These are phyloP conservation scores for Thinopyrum elongatum DNA, from an alignment of 176 grass and related monocot genomes.

Conservation along the genomic window DNA sequence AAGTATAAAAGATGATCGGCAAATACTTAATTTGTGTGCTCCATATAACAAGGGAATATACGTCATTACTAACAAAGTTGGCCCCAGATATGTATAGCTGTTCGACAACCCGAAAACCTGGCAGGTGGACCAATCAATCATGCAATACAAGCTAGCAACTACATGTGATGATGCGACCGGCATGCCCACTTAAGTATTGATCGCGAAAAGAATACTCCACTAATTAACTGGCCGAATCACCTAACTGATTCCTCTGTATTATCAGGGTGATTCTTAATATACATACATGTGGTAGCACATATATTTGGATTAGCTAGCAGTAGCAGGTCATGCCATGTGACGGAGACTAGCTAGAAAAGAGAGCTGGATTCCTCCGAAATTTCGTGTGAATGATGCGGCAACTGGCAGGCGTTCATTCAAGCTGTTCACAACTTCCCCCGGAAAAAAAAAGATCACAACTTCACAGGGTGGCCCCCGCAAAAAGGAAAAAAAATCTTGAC, in stretches of 20 bases:
- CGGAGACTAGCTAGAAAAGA: neutral
- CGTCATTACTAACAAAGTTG: neutral
- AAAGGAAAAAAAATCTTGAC: too few species aligned
- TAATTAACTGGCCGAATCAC: neutral
- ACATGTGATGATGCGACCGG: neutral
- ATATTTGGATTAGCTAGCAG: neutral
- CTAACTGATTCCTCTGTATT: neutral
- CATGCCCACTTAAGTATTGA: neutral
- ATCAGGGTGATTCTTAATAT: neutral
- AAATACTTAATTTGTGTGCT: neutral
- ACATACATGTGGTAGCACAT: neutral
- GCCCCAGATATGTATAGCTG: neutral
- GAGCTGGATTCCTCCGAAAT: neutral
- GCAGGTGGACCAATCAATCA: neutral
- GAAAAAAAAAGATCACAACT: too few species aligned
- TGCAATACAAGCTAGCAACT: neutral
- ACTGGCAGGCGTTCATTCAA: neutral
- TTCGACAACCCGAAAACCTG: constrained; percentile 3
- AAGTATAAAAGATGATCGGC: neutral
- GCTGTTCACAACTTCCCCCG: neutral
- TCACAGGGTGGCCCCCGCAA: too few species aligned
- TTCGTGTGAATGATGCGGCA: constrained; percentile 24
- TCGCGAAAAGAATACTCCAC: neutral
- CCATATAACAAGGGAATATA: neutral
- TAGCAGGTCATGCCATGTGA: neutral